Evolutionary conservation across 2,329 filamentous ascomycete species (phyloP).

Genomic region (Clonostachys rhizophaga): DNA sequence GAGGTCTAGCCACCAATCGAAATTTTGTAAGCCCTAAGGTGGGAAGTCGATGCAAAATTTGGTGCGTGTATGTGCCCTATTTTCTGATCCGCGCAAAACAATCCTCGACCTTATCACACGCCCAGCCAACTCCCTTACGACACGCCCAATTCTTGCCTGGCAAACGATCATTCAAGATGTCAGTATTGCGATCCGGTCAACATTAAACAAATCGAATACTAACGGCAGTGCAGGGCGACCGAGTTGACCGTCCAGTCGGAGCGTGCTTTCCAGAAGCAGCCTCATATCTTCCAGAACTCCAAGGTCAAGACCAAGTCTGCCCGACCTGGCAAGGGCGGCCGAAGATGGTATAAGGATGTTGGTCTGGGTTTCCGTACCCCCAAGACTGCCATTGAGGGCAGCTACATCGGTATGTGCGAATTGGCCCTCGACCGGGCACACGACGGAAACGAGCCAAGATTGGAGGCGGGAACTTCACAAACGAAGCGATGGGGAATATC

Average conservation of each 20-base stretch:
- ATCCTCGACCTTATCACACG: constrained; percentile 20
- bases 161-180: constrained; percentile 39
- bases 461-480: constrained; percentile 1
- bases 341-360: constrained; percentile 98
- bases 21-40: constrained; percentile 36
- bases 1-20: constrained; percentile 13
- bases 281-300: constrained; percentile 99
- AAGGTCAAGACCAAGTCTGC: constrained; percentile 85
- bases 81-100: constrained; percentile 29
- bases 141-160: constrained; percentile 25
- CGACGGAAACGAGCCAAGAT: background rate
- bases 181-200: constrained; percentile 13
- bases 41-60: constrained; percentile 19
- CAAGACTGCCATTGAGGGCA: constrained; percentile 97
- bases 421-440: background rate
- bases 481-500: background rate
- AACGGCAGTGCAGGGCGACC: constrained; percentile 69
- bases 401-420: constrained; percentile 87
- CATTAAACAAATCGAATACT: background rate
- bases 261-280: constrained; percentile 99
- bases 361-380: constrained; percentile 99
- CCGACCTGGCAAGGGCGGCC: constrained; percentile 85
- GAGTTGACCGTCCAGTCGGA: constrained; percentile 99
- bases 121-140: constrained; percentile 26
- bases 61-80: constrained; percentile 6